Evolutionary conservation across 2,329 filamentous ascomycete species (phyloP).

Genomic region (Aspergillus fumigatus): DNA sequence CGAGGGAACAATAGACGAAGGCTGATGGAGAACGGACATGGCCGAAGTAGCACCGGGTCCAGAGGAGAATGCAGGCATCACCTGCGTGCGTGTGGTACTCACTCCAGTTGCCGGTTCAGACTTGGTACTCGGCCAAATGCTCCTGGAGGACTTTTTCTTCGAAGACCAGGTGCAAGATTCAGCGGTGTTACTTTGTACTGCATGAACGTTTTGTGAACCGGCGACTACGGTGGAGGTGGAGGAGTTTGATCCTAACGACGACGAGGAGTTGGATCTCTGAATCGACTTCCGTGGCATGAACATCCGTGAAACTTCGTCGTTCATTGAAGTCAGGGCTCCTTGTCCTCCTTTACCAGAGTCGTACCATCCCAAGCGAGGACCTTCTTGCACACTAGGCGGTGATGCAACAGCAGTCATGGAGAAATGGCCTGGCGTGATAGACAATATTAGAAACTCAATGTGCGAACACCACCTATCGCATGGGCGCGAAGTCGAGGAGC

Average conservation of each 20-base stretch:
- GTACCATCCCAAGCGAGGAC: slow-evolving; percentile 59
- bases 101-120: slow-evolving; percentile 61
- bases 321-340: slow-evolving; percentile 66
- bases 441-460: slow-evolving; percentile 10
- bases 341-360: slow-evolving; percentile 51
- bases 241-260: slow-evolving; percentile 63
- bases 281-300: slow-evolving; percentile 84
- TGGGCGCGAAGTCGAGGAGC: slow-evolving; percentile 8
- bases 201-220: slow-evolving; percentile 33
- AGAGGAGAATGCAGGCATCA: slow-evolving; percentile 54
- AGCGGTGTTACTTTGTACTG: slow-evolving; percentile 31
- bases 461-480: slow-evolving; percentile 10
- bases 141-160: slow-evolving; percentile 47
- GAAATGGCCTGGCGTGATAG: slow-evolving; percentile 21
- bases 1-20: slow-evolving; percentile 59
- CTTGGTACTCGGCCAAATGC: slow-evolving; percentile 62
- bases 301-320: slow-evolving; percentile 82
- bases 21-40: slow-evolving; percentile 60
- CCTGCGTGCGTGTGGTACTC: slow-evolving; percentile 58
- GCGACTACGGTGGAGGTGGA: slow-evolving; percentile 49
- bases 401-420: slow-evolving; percentile 64
- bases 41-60: slow-evolving; percentile 57
- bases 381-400: slow-evolving; percentile 59
- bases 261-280: slow-evolving; percentile 85
- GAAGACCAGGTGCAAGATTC: slow-evolving; percentile 38